Percentiles rank a stretch among this genome's conserved stretches.
Conservation (phyloP, 192 early-diverging fungal genomes). For the Coemansia sp. region DNA sequence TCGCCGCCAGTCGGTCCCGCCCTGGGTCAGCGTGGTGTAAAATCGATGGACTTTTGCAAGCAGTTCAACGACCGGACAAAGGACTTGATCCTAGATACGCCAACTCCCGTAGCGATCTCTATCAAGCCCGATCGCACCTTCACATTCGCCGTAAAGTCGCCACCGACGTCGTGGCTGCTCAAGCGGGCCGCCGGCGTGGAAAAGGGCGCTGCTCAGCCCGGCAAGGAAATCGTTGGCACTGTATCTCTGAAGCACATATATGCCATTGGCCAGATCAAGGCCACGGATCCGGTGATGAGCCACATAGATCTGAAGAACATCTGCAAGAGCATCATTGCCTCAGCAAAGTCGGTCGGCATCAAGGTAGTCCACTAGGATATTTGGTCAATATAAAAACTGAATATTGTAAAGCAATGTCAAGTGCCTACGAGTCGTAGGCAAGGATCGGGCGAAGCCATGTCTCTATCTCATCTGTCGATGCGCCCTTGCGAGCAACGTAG, state of each 20-base stretch:
- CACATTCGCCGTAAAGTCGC: slow-evolving; percentile 84
- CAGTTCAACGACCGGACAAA: slow-evolving; percentile 97
- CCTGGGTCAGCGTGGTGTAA: slow-evolving; percentile 94
- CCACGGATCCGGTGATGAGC: slow-evolving; percentile 75
- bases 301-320: slow-evolving; percentile 72
- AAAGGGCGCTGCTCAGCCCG: slow-evolving; percentile 83
- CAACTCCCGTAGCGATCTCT: slow-evolving; percentile 80
- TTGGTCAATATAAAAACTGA: not conserved
- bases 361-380: slow-evolving; percentile 70
- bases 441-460: slow-evolving; percentile 78
- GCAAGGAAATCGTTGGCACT: slow-evolving; percentile 74
- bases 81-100: slow-evolving; percentile 75
- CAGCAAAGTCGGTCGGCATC: slow-evolving; percentile 83
- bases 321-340: slow-evolving; percentile 72
- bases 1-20: slow-evolving; percentile 94
- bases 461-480: slow-evolving; percentile 66
- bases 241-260: slow-evolving; percentile 93
- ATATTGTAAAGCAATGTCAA: not conserved
- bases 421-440: slow-evolving; percentile 58
- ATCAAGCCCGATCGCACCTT: slow-evolving; percentile 93
- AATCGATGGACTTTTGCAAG: slow-evolving; percentile 98
- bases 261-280: slow-evolving; percentile 92
- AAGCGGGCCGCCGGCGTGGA: slow-evolving; percentile 83
- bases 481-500: slow-evolving; percentile 74
- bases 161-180: slow-evolving; percentile 88